Conservation (phyloP, 495 filamentous ascomycete species). For the Massariosphaeria phaeospora region DNA sequence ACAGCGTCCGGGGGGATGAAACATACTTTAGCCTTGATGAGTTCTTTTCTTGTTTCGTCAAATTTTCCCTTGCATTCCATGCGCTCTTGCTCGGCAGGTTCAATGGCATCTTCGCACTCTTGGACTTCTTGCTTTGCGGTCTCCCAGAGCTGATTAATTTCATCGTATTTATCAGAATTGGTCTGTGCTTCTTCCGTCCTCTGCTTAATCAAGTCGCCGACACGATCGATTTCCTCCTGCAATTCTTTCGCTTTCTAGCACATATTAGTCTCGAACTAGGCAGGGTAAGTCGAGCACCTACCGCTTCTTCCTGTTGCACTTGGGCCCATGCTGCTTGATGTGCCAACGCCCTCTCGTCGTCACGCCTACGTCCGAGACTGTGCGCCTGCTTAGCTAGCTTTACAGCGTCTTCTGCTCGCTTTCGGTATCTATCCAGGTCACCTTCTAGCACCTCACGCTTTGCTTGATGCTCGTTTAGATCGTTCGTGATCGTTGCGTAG, state of each 20-base stretch:
- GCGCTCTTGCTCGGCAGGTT: slow-evolving; percentile 40
- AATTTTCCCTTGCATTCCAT: slow-evolving; percentile 41
- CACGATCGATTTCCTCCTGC: slow-evolving; percentile 42
- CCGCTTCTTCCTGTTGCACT: slow-evolving; percentile 9
- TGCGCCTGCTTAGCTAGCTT: slow-evolving; percentile 48
- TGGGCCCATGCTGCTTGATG: slow-evolving; percentile 18
- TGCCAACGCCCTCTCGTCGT: background rate
- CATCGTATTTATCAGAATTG: slow-evolving; percentile 39
- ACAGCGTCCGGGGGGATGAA: background rate
- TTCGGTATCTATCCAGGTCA: slow-evolving; percentile 48
- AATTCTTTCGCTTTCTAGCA: slow-evolving; percentile 4
- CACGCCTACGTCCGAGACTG: slow-evolving; percentile 37
- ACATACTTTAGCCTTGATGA: slow-evolving; percentile 8
- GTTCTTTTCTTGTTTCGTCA: slow-evolving; percentile 25
- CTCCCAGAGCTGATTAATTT: slow-evolving; percentile 42
- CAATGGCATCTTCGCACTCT: slow-evolving; percentile 38
- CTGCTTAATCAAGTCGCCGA: slow-evolving; percentile 45
- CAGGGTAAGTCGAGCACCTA: background rate
- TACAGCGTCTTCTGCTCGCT: slow-evolving; percentile 39
- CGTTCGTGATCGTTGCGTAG: slow-evolving; percentile 71
- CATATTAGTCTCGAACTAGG: background rate
- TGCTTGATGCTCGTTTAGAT: slow-evolving; percentile 61
- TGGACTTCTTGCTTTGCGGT: slow-evolving; percentile 36
- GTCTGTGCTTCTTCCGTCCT: slow-evolving; percentile 41
- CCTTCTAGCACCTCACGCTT: slow-evolving; percentile 49